Conservation (phyloP, 139 green algal species). For the Volvox africanus region DNA sequence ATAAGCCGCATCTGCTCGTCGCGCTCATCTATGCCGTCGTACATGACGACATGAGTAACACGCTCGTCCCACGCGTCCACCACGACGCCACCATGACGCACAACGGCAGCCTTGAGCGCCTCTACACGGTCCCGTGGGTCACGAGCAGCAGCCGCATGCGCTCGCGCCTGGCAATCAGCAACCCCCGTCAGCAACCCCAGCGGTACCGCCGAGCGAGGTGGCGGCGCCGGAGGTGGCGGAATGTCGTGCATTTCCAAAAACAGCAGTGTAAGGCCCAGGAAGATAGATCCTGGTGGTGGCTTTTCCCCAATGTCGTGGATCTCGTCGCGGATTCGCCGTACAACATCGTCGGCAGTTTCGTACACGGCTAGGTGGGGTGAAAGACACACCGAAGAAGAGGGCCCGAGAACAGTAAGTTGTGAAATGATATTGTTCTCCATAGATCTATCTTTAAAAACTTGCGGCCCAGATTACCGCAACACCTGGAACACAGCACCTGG, state of each 20-base stretch:
- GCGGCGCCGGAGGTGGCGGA: background rate
- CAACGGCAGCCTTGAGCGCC: conserved; percentile 28
- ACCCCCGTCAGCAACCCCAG: background rate
- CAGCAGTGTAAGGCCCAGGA: conserved; percentile 33
- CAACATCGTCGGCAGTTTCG: conserved; percentile 24
- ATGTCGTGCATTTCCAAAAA: conserved; percentile 32
- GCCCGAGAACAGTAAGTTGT: background rate
- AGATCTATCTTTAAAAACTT: too few species aligned
- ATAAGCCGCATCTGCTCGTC: conserved; percentile 7
- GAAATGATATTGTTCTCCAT: too few species aligned
- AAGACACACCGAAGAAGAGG: background rate
- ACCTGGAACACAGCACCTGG: too few species aligned
- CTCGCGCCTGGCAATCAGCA: background rate
- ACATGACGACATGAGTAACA: conserved; percentile 29
- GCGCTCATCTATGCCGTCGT: conserved; percentile 42
- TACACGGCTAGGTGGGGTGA: background rate
- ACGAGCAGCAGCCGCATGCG: background rate
- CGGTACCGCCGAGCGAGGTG: background rate
- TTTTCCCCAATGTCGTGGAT: conserved; percentile 13
- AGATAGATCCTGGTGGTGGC: conserved; percentile 25
- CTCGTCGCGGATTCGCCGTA: conserved; percentile 20
- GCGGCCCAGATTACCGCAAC: too few species aligned
- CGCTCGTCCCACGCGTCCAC: conserved; percentile 28
- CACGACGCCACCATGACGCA: conserved; percentile 29
- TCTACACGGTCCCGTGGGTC: conserved; percentile 28